Evolutionary conservation across 148 eudicot genomes (phyloP).

Genomic region (Rhododendron griersonianum): DNA sequence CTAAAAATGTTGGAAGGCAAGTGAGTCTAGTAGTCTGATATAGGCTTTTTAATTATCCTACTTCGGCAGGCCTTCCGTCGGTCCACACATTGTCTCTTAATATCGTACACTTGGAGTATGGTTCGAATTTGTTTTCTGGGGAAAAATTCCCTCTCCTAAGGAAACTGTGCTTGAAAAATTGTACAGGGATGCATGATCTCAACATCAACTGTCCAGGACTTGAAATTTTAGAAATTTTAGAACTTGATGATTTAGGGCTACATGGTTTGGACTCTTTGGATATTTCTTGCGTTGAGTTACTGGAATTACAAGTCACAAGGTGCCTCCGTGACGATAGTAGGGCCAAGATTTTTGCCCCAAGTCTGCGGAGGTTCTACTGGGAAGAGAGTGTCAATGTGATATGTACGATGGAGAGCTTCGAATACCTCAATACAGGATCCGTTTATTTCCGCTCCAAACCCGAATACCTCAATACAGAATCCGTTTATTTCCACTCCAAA

Average conservation of each 20-base stretch:
- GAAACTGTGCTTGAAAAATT: slow-evolving; percentile 31
- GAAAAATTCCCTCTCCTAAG: slow-evolving; percentile 10
- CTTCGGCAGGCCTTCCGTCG: neutral
- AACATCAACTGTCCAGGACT: slow-evolving; percentile 27
- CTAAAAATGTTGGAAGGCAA: too few relatives aligned
- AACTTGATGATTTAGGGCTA: slow-evolving; percentile 27
- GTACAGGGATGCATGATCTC: slow-evolving; percentile 10
- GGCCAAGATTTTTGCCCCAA: slow-evolving; percentile 42
- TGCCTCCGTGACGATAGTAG: slow-evolving; percentile 28
- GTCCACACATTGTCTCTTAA: neutral
- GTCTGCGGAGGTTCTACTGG: slow-evolving; percentile 31
- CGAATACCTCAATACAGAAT: too few relatives aligned
- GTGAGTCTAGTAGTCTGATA: too few relatives aligned
- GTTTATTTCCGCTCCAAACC: slow-evolving; percentile 26
- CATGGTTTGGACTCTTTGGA: neutral
- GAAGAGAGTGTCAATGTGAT: slow-evolving; percentile 27
- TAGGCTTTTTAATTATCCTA: neutral
- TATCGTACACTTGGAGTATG: slow-evolving; percentile 20
- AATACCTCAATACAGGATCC: slow-evolving; percentile 29
- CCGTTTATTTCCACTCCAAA: too few relatives aligned
- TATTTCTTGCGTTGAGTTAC: neutral
- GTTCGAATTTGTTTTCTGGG: slow-evolving; percentile 14
- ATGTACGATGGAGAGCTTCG: slow-evolving; percentile 18
- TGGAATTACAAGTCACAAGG: slow-evolving; percentile 29
- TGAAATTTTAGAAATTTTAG: slow-evolving; percentile 16